Evolutionary conservation across 805 yeast genomes (phyloP).

Genomic region (Sugiyamaella floridensis): DNA sequence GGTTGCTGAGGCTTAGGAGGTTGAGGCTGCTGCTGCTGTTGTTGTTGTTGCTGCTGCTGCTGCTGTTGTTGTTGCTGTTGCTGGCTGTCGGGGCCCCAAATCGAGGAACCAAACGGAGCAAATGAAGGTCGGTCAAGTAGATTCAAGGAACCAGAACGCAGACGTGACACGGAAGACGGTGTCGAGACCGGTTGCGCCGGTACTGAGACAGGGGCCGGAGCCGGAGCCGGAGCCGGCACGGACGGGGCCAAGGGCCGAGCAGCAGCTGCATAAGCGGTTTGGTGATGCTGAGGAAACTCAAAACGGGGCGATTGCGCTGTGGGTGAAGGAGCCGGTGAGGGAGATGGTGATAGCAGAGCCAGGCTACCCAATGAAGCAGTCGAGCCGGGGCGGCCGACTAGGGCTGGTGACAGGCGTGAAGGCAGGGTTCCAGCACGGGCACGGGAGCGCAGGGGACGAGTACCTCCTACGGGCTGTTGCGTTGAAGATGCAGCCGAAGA

Average conservation of each 20-base stretch:
- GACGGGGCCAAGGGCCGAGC: neutral
- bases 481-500: neutral
- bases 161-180: constrained; percentile 9
- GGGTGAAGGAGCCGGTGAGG: constrained; percentile 17
- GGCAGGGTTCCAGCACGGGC: constrained; percentile 79
- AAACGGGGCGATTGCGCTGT: constrained; percentile 2
- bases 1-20: constrained; percentile 3
- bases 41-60: neutral
- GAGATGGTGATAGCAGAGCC: constrained; percentile 29
- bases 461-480: constrained; percentile 27
- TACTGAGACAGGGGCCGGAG: constrained; percentile 7
- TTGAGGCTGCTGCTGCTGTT: neutral
- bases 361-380: constrained; percentile 27
- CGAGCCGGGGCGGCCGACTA: constrained; percentile 15
- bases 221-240: neutral
- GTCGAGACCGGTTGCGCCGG: constrained; percentile 3
- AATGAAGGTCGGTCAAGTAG: constrained; percentile 20
- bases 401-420: constrained; percentile 42
- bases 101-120: constrained; percentile 25
- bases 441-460: constrained; percentile 39
- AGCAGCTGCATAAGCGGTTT: neutral
- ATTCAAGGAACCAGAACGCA: constrained; percentile 25
- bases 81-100: constrained; percentile 16
- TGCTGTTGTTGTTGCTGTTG: neutral
- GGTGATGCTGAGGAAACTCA: constrained; percentile 2